Evolutionary conservation across 139 green algal genomes (phyloP), one percentile per base, ranked within the genome.

Genomic region (Tetraselmis striata): DNA sequence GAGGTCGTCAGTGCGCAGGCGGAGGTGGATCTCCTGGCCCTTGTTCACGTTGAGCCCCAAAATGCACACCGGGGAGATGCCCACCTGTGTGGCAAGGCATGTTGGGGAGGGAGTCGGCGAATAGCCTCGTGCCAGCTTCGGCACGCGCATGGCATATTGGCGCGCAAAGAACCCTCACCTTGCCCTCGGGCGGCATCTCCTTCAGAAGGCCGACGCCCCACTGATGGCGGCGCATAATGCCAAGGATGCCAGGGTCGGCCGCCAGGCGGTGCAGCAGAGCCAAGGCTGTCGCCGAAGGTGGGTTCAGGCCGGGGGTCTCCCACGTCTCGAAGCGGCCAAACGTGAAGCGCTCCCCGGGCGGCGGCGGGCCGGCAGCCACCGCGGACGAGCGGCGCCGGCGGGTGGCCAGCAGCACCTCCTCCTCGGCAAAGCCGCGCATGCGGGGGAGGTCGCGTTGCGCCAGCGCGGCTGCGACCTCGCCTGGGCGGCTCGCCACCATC

Each of bases 1-100:
- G 1, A 95, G 85, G 82, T 98, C 93, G 79, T 98, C 94, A 1
- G 95, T 98, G 29, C 94, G 88, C 82, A 98, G 89, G 23, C 95
- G 87, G 81, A 98, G 85, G 77, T 79, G 87, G 74, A 98, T 97
- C 83, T 95, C 91, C 83, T 93, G 87, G 0, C 94, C 94, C 1
- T 76, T 76, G 86, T 98, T 98, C 30, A 92, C 81, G 85, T 97
- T 97, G 81, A 91, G 88, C 0, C 93, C 93, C 30, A 96, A 85
- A 1, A 96, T 80, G 83, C 93, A 97, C 31, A 95, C 81, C 1
- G 87, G 83, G 59, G 80, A 89, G 11, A 96, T 79, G 1, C 93
- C 93, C 31, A 96, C 93, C 76, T 87, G n/a, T n/a, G n/a, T n/a
- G n/a, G n/a, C n/a, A n/a, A n/a, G n/a, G n/a, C n/a, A n/a, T n/a